These are phyloP conservation scores for Scenedesmus sp. DNA, from an alignment of 163 green algal genomes.

Conservation along the genomic window DNA sequence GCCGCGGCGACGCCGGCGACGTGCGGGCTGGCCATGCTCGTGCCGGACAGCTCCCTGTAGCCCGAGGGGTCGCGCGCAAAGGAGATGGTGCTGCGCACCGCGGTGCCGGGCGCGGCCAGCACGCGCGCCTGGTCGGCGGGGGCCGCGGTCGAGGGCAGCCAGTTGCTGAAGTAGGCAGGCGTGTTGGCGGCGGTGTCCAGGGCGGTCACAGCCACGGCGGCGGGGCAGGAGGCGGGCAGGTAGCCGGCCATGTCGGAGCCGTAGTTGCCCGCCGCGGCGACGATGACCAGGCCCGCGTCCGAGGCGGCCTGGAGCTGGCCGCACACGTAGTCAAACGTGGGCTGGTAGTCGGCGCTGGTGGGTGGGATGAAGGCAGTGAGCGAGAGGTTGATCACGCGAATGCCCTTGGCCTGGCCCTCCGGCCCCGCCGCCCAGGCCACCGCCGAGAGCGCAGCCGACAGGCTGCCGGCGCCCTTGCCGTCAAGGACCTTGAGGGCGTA, in stretches of 20 bases:
- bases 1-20: constrained; percentile 29
- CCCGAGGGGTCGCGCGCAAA: not conserved
- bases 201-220: constrained; percentile 1
- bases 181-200: not conserved
- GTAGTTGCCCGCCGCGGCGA: constrained; percentile 33
- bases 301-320: not conserved
- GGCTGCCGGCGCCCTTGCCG: not conserved
- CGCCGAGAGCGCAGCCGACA: not conserved
- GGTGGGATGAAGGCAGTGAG: constrained; percentile 18
- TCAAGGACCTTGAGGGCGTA: constrained; percentile 27
- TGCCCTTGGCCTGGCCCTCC: not conserved
- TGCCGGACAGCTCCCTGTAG: constrained; percentile 2
- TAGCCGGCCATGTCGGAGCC: not conserved
- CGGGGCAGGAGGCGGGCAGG: constrained; percentile 26
- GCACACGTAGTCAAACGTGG: not conserved
- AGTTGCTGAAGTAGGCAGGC: constrained; percentile 20
- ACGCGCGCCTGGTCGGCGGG: not conserved
- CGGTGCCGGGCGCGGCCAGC: constrained; percentile 22
- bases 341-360: not conserved
- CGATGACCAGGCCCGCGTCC: constrained; percentile 13
- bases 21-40: constrained; percentile 23
- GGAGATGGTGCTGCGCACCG: constrained; percentile 1
- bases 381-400: constrained; percentile 31
- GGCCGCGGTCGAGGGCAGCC: not conserved
- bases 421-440: constrained; percentile 5